A percentile compares a stretch with the other conserved stretches of the same genome.
Evolutionary conservation across 495 filamentous ascomycete species (phyloP).

Genomic region (Thermothielavioides terrestris): DNA sequence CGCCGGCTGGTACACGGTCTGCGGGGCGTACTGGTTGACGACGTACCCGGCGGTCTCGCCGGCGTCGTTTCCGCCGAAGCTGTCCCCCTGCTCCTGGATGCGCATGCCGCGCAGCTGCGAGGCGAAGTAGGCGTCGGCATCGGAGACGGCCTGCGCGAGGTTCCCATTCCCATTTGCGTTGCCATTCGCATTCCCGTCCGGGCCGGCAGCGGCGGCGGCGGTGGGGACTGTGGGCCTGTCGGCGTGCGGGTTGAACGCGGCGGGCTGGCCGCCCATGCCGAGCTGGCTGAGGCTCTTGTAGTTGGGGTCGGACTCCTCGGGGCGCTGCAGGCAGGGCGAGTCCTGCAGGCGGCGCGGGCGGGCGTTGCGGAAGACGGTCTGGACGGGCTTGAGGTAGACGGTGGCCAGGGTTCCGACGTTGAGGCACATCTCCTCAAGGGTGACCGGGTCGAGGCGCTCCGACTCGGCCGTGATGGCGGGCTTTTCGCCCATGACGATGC

Average conservation of each 20-base stretch:
- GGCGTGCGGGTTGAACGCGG: constrained; percentile 26
- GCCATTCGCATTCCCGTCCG: neutral
- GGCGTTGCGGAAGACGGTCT: constrained; percentile 92
- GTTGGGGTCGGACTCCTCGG: constrained; percentile 40
- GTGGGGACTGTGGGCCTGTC: no score
- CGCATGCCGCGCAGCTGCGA: constrained; percentile 64
- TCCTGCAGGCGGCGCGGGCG: constrained; percentile 68
- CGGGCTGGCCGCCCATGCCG: constrained; percentile 43
- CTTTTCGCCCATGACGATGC: constrained; percentile 93
- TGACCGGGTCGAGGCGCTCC: constrained; percentile 84
- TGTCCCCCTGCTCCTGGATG: constrained; percentile 41
- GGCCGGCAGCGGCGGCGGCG: no score
- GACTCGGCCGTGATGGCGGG: constrained; percentile 94
- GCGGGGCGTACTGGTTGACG: constrained; percentile 58
- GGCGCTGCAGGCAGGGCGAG: constrained; percentile 74
- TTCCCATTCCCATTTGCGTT: constrained; percentile 18
- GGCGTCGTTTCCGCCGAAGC: constrained; percentile 39
- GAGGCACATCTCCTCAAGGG: constrained; percentile 93
- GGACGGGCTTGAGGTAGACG: constrained; percentile 94
- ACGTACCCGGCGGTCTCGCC: constrained; percentile 47
- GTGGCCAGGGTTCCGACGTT: constrained; percentile 94
- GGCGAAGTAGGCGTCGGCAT: constrained; percentile 81
- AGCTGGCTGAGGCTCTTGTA: constrained; percentile 44
- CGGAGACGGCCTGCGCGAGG: constrained; percentile 62
- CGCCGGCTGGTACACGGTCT: constrained; percentile 49